Evolutionary conservation across 495 filamentous ascomycete species (phyloP), one percentile per base, ranked within the genome.

Genomic region (Daldinia bambusicola): DNA sequence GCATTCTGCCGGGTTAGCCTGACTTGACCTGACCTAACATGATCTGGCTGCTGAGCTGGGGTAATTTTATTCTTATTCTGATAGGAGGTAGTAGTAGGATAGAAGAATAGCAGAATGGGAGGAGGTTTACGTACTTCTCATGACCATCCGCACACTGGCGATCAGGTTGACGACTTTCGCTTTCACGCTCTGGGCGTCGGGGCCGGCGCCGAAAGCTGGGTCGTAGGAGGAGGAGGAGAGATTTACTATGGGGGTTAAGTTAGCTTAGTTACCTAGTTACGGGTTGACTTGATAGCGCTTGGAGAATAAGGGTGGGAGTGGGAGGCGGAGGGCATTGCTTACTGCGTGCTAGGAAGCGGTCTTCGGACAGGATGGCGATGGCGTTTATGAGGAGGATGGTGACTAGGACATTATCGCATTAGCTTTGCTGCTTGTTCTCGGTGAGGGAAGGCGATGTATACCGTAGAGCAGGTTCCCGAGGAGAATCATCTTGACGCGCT

Each of bases 331-430:
- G 56, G 55, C n/a, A 53, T 36, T 55, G 82, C 89, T 72, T 90
- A 97, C 93, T 95, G 74, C 96, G 89, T 56, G 96, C 95, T 56
- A 99, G 90, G 80, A 99, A 99, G 34, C 96, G 89, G 83, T 99
- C 95, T 88, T 99, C 95, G 74, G 94, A 97, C 55, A 98, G 90
- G 80, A 99, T 90, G 57, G 94, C 93, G 77, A 98, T 92, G 43
- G 93, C 92, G 82, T 99, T 99, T 76, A 94, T 88, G 77, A 98
- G 86, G 76, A 99, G 91, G 77, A 97, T 75, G 64, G 87, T 85
- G 57, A 93, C 93, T 95, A 75, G 34, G 34, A 12, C 1, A 26
- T 26, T 26, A 3, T 66, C 7, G 38, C 20, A 48, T 76, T 72
- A 69, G 75, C 38, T 69, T 58, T 30, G 61, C 36, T 53, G 62